Percentiles rank a stretch among this genome's conserved stretches.
Conservation (phyloP, 2,329 filamentous ascomycete genomes). For the Thielaviopsis punctulata region DNA sequence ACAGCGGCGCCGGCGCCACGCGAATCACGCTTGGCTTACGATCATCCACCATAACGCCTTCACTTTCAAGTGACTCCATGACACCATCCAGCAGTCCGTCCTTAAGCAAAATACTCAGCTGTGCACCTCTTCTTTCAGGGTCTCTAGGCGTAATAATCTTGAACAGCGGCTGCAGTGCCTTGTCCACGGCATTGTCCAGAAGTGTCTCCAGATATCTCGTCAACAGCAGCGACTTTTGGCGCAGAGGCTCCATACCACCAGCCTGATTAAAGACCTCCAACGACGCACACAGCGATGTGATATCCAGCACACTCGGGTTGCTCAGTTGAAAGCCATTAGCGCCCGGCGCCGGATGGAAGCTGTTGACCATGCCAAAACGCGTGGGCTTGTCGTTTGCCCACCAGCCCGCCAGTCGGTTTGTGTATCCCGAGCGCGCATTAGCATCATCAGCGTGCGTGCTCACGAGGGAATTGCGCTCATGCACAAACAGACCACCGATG, state of each 20-base stretch:
- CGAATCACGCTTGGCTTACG: constrained; percentile 65
- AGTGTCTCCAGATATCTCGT: constrained; percentile 57
- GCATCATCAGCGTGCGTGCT: constrained; percentile 17
- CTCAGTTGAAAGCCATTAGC: constrained; percentile 72
- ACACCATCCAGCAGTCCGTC: constrained; percentile 42
- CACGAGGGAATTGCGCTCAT: constrained; percentile 52
- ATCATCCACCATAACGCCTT: constrained; percentile 62
- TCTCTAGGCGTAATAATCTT: constrained; percentile 48
- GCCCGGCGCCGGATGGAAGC: constrained; percentile 59
- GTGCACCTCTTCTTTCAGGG: constrained; percentile 50
- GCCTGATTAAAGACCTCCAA: constrained; percentile 53
- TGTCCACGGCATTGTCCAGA: constrained; percentile 23
- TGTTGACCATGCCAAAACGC: constrained; percentile 70
- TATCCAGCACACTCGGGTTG: constrained; percentile 57
- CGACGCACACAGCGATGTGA: constrained; percentile 52
- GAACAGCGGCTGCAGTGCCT: constrained; percentile 23
- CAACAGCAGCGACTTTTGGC: constrained; percentile 47
- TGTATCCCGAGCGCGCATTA: constrained; percentile 27
- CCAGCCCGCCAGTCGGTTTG: constrained; percentile 62
- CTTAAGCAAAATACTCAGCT: constrained; percentile 53
- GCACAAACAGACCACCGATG: constrained; percentile 67
- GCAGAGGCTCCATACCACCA: constrained; percentile 40
- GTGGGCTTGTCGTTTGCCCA: constrained; percentile 66
- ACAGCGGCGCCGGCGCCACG: constrained; percentile 62
- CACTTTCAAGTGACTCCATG: constrained; percentile 40